Evolutionary conservation across 1,284 basidiomycete species (phyloP), one percentile per base, ranked within the genome.

Genomic region (Ceratorhiza oryzae-sativae): DNA sequence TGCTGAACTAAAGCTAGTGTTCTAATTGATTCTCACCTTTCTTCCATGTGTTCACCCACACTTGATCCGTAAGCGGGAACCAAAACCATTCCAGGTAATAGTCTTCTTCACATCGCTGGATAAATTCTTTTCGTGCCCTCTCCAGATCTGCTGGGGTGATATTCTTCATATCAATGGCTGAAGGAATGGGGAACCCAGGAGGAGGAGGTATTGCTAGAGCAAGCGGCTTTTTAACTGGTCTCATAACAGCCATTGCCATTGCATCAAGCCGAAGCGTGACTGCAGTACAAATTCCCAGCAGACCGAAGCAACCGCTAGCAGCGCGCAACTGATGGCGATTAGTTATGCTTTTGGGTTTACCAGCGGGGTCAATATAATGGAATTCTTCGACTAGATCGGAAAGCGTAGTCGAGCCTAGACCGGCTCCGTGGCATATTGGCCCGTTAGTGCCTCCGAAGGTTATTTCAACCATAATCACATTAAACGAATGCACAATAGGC

Each of bases 21-120:
- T 13, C 6, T 13, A 6, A 27, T 39, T 6, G 13, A 13, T 13
- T 6, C 56, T 41, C 56, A 41, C 56, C 32, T 41, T 49, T 55
- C 12, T 75, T 73, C 75, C 75, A 75, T 15, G 73, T 74, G 39
- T 75, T 75, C 4, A 75, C 67, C 75, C 75, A 75, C 6, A 71
- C 73, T 27, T 74, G 56, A 15, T 65, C 62, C 39, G 74, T 72
- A 39, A 71, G 72, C 18, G 75, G 75, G 49, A 71, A 75, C 75
- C 75, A 75, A 46, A 75, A 75, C 63, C 65, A 75, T 60, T 75
- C 75, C 36, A 73, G 59, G 55, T 74, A 75, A 45, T 72, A 59
- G 48, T 75, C 75, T 45, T 73, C 70, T 36, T 75, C 59, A 32
- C 73, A 74, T 12, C 73, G 63, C 20, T 48, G 48, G 25, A 71